phyloP scores from a whole-genome alignment of 176 grass and related monocot genomes.

The Cymbopogon citratus region DNA sequence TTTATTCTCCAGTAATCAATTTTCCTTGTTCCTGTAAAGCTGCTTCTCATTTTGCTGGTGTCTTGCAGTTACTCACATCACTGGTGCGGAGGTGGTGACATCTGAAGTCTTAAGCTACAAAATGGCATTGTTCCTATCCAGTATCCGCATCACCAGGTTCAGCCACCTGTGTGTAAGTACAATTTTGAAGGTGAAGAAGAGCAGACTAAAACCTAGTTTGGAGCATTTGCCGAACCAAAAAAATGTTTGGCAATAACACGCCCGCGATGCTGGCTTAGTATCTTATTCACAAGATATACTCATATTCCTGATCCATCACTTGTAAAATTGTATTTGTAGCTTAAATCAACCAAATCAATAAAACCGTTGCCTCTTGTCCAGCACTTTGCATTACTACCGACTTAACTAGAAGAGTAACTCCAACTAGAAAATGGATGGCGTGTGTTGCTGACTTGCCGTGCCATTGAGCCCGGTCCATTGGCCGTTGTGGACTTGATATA shows the following conservation, averaged over 20 bases:
- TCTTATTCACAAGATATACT: background rate
- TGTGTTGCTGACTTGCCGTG: background rate
- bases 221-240: background rate
- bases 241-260: background rate
- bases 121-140: background rate
- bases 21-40: background rate
- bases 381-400: background rate
- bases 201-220: slow-evolving; percentile 28
- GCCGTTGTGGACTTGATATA: background rate
- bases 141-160: too few species aligned
- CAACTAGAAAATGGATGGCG: too few species aligned
- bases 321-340: background rate
- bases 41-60: background rate
- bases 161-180: slow-evolving; percentile 36
- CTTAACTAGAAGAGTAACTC: background rate
- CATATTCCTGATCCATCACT: background rate
- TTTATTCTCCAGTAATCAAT: background rate
- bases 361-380: background rate
- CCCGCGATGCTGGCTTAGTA: background rate
- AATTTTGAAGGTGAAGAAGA: slow-evolving; percentile 44
- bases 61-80: slow-evolving; percentile 64
- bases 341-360: background rate
- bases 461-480: background rate
- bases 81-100: slow-evolving; percentile 77
- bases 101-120: background rate